Percentiles rank a stretch among this genome's conserved stretches.
Conservation (phyloP, 139 green algal genomes). For the Zygnema cylindricum region DNA sequence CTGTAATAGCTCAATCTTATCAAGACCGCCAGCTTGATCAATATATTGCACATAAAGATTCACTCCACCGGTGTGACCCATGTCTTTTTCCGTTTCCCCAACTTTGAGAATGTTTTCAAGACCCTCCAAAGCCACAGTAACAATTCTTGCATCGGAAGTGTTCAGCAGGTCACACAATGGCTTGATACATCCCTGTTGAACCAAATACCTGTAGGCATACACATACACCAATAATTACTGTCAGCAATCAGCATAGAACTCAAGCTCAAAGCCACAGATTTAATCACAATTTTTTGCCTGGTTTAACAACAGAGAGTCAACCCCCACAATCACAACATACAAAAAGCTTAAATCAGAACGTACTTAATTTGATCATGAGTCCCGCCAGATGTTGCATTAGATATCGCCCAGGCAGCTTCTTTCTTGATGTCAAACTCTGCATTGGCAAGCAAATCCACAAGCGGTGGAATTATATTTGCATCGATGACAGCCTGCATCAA, state of each 20-base stretch:
- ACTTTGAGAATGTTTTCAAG: constrained; percentile 99
- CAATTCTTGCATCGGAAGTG: constrained; percentile 88
- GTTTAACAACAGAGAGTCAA: too few species aligned
- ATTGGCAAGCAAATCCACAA: constrained; percentile 85
- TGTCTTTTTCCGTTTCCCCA: constrained; percentile 76
- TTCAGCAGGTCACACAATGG: constrained; percentile 96
- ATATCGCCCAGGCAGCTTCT: constrained; percentile 98
- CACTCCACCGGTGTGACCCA: constrained; percentile 62
- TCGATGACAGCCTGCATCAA: constrained; percentile 82
- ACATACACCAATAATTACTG: too few species aligned
- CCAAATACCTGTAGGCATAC: constrained; percentile 82
- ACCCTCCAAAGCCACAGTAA: constrained; percentile 97
- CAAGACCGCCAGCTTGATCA: constrained; percentile 95
- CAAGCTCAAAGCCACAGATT: too few species aligned
- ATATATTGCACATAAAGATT: constrained; percentile 91
- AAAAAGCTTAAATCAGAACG: constrained; percentile 13
- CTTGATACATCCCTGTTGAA: constrained; percentile 86
- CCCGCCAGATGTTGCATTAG: constrained; percentile 95
- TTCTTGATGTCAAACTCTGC: constrained; percentile 99
- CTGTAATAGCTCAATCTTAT: constrained; percentile 98
- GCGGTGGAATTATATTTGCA: constrained; percentile 84
- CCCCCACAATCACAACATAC: too few species aligned
- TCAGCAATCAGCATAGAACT: too few species aligned
- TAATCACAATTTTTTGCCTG: too few species aligned
- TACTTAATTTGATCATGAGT: constrained; percentile 75